Base-by-base conservation (phyloP, 2,329 filamentous ascomycete genomes). In the Pyrenophora teres region DNA sequence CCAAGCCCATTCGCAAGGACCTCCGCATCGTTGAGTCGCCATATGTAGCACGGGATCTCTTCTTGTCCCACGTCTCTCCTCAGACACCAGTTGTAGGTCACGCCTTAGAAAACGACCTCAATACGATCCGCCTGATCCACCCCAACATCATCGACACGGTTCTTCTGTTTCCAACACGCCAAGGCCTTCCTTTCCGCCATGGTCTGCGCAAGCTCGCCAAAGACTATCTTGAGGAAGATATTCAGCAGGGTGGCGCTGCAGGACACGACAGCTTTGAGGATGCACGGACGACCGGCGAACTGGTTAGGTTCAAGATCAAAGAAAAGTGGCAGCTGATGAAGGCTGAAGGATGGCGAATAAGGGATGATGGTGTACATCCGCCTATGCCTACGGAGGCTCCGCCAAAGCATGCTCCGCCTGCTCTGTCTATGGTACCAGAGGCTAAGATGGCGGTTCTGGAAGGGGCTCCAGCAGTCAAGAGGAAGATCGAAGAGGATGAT, bases 221-320 rank as follows among this genome's bases (percentile, higher is more conserved):
- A 40, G 79, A 76, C n/a, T 78, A 88, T 54, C 81, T 99, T 6
- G 82, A 86, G 50, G 81, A 87, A 21, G 83, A 87, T 46, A 97
- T 99, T 32, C 94, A 99, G 73, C 84, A 85, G 31, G 88, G 87
- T 37, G 82, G 77, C 10, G 76, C 77, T 52, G 58, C 74, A 15
- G 94, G 94, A 0, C 94, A 99, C 72, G 94, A 99, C 75, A 96
- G 90, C 21, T 88, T 87, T 21, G 94, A 99, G 72, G 94, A 99
- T 69, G 91, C 94, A 0, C 83, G 87, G 40, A 90, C 92, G 0
- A 93, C 95, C 0, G 94, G 93, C 0, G 92, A 97, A 54, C 74
- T 99, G 44, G 89, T 96, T 0, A 79, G 88, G 40, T 80, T 85
- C 42, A 89, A 86, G 71, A 81, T 95, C 5, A 81, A 79, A 45